These are phyloP conservation scores for Peltaster fructicola DNA, from an alignment of 2,329 filamentous ascomycete species.

Conservation along the genomic window DNA sequence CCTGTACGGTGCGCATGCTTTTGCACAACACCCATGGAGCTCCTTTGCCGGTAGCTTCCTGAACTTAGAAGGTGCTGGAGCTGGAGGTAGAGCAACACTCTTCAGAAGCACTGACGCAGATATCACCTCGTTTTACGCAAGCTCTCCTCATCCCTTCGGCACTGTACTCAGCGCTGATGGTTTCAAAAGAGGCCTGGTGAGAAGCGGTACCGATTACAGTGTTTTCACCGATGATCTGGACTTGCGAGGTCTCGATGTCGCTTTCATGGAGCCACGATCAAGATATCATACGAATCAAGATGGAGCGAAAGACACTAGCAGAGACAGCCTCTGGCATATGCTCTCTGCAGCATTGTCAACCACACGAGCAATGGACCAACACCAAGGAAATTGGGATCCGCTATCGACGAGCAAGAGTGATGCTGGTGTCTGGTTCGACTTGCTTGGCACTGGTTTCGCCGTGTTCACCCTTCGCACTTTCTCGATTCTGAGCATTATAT, in stretches of 20 bases:
- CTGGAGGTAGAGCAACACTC: conserved; percentile 69
- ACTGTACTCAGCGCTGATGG: conserved; percentile 68
- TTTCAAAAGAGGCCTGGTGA: conserved; percentile 60
- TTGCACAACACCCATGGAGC: conserved; percentile 65
- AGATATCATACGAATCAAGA: conserved; percentile 87
- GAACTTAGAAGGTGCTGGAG: conserved; percentile 88
- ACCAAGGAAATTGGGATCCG: conserved; percentile 36
- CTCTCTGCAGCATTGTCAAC: conserved; percentile 66
- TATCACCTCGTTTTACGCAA: conserved; percentile 61
- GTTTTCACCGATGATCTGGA: conserved; percentile 64
- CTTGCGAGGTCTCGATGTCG: conserved; percentile 75
- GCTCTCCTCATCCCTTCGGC: conserved; percentile 60
- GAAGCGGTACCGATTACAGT: conserved; percentile 77
- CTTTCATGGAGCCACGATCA: conserved; percentile 73
- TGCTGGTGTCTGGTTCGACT: conserved; percentile 79
- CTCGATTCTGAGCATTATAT: conserved; percentile 71
- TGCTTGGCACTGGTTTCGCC: conserved; percentile 66
- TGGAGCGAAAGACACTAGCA: conserved; percentile 60
- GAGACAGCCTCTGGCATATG: conserved; percentile 77
- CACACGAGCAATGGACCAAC: conserved; percentile 50
- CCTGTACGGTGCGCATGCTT: conserved; percentile 70
- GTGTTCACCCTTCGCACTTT: conserved; percentile 65
- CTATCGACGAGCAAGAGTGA: conserved; percentile 46
- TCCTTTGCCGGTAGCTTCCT: conserved; percentile 73
- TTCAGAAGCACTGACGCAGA: conserved; percentile 81